A percentile compares a stretch with the other conserved stretches of the same genome.
phyloP scores from a whole-genome alignment of 164 flowering plant genomes.

The Vitis rotundifolia region DNA sequence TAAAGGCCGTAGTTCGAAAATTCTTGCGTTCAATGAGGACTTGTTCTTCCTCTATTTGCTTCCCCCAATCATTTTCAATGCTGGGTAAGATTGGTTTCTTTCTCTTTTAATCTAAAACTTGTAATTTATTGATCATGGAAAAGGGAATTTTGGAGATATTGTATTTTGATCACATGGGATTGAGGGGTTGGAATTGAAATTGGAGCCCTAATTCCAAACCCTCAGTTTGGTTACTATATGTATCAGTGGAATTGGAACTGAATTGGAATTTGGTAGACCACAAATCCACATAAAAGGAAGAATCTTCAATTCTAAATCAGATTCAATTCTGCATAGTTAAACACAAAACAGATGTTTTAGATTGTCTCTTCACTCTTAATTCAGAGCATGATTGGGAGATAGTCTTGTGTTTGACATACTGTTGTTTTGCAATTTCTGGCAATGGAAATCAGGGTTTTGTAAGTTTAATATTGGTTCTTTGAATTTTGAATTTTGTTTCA shows the following conservation, averaged over 20 bases:
- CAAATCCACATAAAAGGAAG: too few relatives aligned
- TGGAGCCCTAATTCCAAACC: too few relatives aligned
- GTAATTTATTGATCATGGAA: neutral
- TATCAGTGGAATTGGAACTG: too few relatives aligned
- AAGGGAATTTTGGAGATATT: neutral
- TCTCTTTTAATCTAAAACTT: neutral
- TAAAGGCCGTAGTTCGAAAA: conserved; percentile 37
- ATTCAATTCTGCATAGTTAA: too few relatives aligned
- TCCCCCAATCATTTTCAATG: conserved; percentile 74
- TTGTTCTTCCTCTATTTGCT: conserved; percentile 67
- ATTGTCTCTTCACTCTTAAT: neutral
- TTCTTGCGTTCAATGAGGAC: conserved; percentile 52
- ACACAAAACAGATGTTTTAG: neutral
- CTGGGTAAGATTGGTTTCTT: conserved; percentile 42
- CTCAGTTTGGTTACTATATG: too few relatives aligned
- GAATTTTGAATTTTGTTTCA: conserved; percentile 15
- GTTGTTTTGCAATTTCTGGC: neutral
- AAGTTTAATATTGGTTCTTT: neutral
- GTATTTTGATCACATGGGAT: neutral
- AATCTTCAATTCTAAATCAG: too few relatives aligned
- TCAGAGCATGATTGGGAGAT: too few relatives aligned
- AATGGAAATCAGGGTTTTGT: too few relatives aligned
- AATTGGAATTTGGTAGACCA: too few relatives aligned
- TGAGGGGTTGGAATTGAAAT: too few relatives aligned
- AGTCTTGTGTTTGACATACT: neutral